Base-by-base conservation (phyloP, 495 filamentous ascomycete genomes). In the Ascodesmis nigricans region DNA sequence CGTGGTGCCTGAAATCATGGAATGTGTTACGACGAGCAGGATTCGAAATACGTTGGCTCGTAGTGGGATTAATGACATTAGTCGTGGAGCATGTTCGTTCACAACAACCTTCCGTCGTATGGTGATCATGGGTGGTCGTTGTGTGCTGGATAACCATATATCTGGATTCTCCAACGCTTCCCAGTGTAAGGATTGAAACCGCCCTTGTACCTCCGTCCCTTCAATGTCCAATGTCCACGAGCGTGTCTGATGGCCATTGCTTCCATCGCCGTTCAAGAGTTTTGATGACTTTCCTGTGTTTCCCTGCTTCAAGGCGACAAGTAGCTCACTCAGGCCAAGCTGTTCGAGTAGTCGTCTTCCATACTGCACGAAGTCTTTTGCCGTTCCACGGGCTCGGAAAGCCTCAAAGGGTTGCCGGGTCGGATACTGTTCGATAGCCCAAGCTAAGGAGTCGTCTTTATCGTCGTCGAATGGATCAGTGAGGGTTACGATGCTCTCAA, bases 161-260 rank as follows among this genome's bases (percentile, higher is more conserved):
- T 44, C 33, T 1, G 40, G 29, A 16, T 38, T 33, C 21, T 44
- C 42, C 7, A 44, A 19, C 0, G 24, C 42, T 24, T 44, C 42
- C 42, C 42, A 44, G 17, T 44, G 42, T 3, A 44, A 14, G 33
- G 4, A 44, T 37, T 11, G 26, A 21, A 15, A 27, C 33, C 22
- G 30, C 39, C 4, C 14, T 23, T 3, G 14, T 8, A 8, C 38
- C 38, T 11, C 31, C 23, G 15, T 21, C 19, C 25, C 31, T 17
- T 43, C 42, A 9, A 44, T 33, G 38, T 44, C 42, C 10, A 44
- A 22, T 2, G 35, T 43, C 42, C 42, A 44, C 17, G 21, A 37
- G 19, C 34, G 29, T 21, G 8, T 14, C 11, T 29, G 31, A 11
- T 18, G 35, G 9, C 20, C 31, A 18, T 35, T 8, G 16, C 13